phyloP scores from a whole-genome alignment of 148 eudicot genomes.

The Arbutus unedo region DNA sequence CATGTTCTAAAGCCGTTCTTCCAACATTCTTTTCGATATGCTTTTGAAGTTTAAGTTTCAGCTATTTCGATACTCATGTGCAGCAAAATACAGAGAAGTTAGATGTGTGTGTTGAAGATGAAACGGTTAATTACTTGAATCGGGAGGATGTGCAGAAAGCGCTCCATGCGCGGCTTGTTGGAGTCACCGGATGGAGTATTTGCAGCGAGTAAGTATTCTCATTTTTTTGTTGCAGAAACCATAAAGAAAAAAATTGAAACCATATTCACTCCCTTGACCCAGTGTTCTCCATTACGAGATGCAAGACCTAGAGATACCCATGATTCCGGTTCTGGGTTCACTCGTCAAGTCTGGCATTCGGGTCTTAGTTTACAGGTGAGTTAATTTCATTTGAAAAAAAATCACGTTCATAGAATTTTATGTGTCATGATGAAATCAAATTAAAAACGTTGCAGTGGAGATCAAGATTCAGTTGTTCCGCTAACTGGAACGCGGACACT shows the following conservation, averaged over 20 bases:
- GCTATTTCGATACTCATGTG: neutral
- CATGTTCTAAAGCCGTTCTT: too few species aligned
- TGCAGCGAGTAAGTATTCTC: conserved; percentile 52
- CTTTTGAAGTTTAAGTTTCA: conserved; percentile 23
- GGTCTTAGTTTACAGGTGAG: conserved; percentile 55
- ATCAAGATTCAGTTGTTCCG: conserved; percentile 72
- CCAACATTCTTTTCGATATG: too few species aligned
- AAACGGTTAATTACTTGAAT: conserved; percentile 54
- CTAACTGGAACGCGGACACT: conserved; percentile 47
- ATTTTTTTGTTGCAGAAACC: neutral
- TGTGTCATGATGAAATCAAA: too few species aligned
- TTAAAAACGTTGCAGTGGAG: conserved; percentile 28
- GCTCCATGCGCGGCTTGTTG: conserved; percentile 61
- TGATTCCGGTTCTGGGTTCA: conserved; percentile 34
- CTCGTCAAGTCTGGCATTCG: conserved; percentile 47
- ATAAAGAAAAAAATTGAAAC: neutral
- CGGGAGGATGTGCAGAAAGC: conserved; percentile 62
- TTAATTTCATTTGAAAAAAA: neutral
- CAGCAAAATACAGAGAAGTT: conserved; percentile 42
- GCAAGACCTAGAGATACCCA: conserved; percentile 45
- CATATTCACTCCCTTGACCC: neutral
- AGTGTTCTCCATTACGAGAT: conserved; percentile 40
- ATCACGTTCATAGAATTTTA: neutral
- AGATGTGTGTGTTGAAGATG: conserved; percentile 63
- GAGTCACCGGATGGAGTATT: conserved; percentile 40